Evolutionary conservation across 202 grass and related monocot species (phyloP).

Genomic region (Sporobolus alterniflorus): DNA sequence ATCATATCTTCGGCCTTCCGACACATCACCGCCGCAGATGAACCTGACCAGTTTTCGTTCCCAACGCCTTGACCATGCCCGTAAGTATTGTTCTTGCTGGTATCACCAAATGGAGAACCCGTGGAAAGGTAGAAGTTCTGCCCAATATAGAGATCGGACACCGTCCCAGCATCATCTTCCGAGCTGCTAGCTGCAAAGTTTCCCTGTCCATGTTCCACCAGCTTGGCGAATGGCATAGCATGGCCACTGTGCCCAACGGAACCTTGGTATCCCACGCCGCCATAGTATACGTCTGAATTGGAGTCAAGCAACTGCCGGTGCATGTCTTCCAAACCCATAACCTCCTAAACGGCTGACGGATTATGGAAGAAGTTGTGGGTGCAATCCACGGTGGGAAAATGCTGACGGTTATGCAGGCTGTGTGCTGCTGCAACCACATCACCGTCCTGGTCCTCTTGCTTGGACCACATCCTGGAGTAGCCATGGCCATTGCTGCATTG

Average conservation of each 20-base stretch:
- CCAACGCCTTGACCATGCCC: conserved; percentile 43
- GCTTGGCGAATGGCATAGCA: conserved; percentile 41
- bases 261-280: neutral
- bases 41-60: conserved; percentile 44
- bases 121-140: conserved; percentile 37
- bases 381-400: conserved; percentile 5
- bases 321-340: conserved; percentile 12
- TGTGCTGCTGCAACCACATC: conserved; percentile 28
- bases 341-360: conserved; percentile 8
- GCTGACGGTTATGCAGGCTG: conserved; percentile 48
- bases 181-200: conserved; percentile 27
- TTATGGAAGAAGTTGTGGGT: conserved; percentile 70
- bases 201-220: conserved; percentile 49
- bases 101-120: neutral
- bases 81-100: conserved; percentile 15
- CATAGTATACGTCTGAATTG: conserved; percentile 31
- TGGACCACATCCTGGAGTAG: conserved; percentile 57
- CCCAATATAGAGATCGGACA: conserved; percentile 23
- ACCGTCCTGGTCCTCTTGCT: conserved; percentile 56
- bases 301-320: conserved; percentile 37
- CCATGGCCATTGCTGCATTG: conserved; percentile 36
- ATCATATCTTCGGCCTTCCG: conserved; percentile 24
- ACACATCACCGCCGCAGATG: neutral
- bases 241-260: conserved; percentile 3
- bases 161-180: conserved; percentile 22